A percentile compares a stretch with the other conserved stretches of the same genome.
phyloP scores from a whole-genome alignment of 2,329 filamentous ascomycete species.

The Diaporthe sp. region DNA sequence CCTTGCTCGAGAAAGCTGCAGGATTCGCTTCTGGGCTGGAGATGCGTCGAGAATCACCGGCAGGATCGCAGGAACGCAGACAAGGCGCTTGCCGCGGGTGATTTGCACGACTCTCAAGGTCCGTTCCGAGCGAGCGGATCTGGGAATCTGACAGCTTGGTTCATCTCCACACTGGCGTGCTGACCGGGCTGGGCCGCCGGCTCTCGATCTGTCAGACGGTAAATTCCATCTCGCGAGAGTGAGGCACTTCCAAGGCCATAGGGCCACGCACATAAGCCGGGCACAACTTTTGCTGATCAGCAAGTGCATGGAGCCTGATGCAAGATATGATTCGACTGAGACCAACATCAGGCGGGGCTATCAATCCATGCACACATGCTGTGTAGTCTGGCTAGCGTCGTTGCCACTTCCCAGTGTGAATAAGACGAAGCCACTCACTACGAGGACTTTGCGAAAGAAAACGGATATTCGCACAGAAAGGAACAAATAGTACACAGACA shows the following conservation, averaged over 20 bases:
- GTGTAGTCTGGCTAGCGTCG: neutral
- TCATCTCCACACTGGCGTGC: conserved; percentile 28
- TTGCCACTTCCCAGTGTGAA: neutral
- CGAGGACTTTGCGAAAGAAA: neutral
- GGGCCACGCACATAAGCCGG: neutral
- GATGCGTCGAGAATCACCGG: neutral
- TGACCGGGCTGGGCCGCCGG: conserved; percentile 28
- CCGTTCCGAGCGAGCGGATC: conserved; percentile 33
- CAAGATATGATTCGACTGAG: neutral
- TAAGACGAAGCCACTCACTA: neutral
- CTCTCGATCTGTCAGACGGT: conserved; percentile 20
- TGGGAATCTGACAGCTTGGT: conserved; percentile 24
- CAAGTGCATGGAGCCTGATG: neutral
- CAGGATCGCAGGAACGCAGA: conserved; percentile 19
- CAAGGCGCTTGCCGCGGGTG: conserved; percentile 18
- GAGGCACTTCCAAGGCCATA: neutral
- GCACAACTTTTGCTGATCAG: conserved; percentile 1
- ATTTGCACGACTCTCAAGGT: conserved; percentile 15
- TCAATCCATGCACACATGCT: neutral
- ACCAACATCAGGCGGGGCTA: neutral
- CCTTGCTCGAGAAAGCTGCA: conserved; percentile 5
- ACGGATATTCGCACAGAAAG: too few relatives aligned
- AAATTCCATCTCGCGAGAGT: conserved; percentile 11
- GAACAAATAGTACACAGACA: too few relatives aligned
- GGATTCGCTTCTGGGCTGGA: neutral